These are phyloP conservation scores for Aciculosporium take DNA, from an alignment of 2,329 filamentous ascomycete species.

Conservation along the genomic window DNA sequence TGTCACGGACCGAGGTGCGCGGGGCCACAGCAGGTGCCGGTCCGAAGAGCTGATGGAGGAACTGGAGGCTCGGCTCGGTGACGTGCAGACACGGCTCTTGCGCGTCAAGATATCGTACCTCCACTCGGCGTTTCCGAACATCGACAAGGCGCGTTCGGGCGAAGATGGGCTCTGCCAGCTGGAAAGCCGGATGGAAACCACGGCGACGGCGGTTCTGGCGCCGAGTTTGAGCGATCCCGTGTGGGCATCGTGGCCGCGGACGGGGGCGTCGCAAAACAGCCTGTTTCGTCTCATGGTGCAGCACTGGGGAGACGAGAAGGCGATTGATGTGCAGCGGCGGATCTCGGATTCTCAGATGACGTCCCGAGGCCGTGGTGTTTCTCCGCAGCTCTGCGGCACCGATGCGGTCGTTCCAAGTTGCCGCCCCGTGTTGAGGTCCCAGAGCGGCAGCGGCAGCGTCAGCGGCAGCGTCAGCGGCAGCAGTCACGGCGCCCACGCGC, in stretches of 20 bases:
- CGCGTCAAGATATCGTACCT: slow-evolving; percentile 37
- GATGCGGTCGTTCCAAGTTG: too few relatives aligned
- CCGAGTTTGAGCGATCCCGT: slow-evolving; percentile 32
- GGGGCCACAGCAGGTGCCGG: slow-evolving; percentile 20
- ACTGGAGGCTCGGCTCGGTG: slow-evolving; percentile 41
- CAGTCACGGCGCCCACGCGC: background rate
- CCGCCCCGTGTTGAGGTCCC: too few relatives aligned
- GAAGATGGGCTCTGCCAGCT: slow-evolving; percentile 22
- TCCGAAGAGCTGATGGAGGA: slow-evolving; percentile 45
- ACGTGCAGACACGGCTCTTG: slow-evolving; percentile 33
- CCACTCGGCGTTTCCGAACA: slow-evolving; percentile 39
- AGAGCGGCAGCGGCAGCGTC: too few relatives aligned
- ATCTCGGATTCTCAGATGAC: slow-evolving; percentile 6
- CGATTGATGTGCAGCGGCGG: slow-evolving; percentile 13
- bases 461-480: too few relatives aligned
- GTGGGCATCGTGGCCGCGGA: slow-evolving; percentile 34
- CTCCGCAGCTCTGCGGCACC: background rate
- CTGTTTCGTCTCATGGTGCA: slow-evolving; percentile 31
- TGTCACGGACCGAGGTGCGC: slow-evolving; percentile 2
- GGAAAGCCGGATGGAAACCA: slow-evolving; percentile 38
- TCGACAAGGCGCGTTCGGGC: slow-evolving; percentile 10
- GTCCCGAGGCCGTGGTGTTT: background rate
- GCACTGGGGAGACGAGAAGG: slow-evolving; percentile 33
- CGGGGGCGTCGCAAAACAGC: slow-evolving; percentile 20
- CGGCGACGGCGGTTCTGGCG: slow-evolving; percentile 34